Percentiles rank a stretch among this genome's conserved stretches.
These are phyloP conservation scores for Linnemannia schmuckeri DNA, from an alignment of 192 early-diverging fungal species.

Conservation along the genomic window DNA sequence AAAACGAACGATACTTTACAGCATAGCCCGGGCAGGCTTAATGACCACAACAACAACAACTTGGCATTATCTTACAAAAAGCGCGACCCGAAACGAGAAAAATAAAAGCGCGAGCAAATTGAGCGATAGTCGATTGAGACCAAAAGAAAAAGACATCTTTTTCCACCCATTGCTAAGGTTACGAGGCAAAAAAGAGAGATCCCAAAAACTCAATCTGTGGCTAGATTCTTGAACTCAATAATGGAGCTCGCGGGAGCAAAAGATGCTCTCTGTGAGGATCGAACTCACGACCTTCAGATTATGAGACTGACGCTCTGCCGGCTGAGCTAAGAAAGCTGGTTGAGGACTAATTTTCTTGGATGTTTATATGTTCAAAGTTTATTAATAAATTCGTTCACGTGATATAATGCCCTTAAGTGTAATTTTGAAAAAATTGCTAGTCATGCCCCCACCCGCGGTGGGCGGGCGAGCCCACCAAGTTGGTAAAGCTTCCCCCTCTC, in stretches of 20 bases:
- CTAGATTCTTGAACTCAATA: too few relatives aligned
- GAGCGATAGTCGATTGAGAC: neutral
- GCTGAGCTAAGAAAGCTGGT: conserved; percentile 53
- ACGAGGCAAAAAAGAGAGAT: too few relatives aligned
- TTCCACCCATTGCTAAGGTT: too few relatives aligned
- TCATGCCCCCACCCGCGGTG: too few relatives aligned
- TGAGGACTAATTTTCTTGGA: neutral
- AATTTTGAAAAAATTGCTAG: too few relatives aligned
- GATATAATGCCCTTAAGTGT: too few relatives aligned
- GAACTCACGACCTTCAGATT: conserved; percentile 62
- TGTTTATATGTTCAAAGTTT: neutral
- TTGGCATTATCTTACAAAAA: neutral
- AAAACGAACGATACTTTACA: neutral
- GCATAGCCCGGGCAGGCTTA: neutral
- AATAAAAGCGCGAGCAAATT: neutral
- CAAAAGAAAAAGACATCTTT: too few relatives aligned
- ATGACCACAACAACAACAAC: neutral
- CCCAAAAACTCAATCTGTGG: too few relatives aligned
- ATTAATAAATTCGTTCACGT: too few relatives aligned
- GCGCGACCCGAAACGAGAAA: neutral
- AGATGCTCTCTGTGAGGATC: conserved; percentile 57
- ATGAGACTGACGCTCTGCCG: conserved; percentile 64
- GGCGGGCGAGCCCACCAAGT: too few relatives aligned
- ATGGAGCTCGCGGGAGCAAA: neutral
- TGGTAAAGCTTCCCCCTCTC: too few relatives aligned